A percentile compares a stretch with the other conserved stretches of the same genome.
Evolutionary conservation across 441 rosid genomes (phyloP).

Genomic region (Pelargonium myrrhifolium): DNA sequence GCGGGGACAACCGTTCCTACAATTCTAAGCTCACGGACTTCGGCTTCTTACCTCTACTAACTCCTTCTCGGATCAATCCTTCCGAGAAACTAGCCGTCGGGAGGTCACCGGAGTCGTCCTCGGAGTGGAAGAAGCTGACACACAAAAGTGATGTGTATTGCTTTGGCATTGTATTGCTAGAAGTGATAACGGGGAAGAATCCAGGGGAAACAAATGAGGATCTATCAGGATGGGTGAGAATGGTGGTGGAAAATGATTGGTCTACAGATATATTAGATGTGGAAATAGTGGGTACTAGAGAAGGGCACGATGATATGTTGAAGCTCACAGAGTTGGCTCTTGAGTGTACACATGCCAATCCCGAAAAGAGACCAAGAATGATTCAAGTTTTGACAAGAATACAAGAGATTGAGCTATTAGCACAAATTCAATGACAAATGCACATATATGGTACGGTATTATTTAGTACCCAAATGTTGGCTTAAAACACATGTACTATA

Average conservation of each 20-base stretch:
- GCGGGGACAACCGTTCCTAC: slow-evolving; percentile 18
- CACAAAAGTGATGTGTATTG: slow-evolving; percentile 49
- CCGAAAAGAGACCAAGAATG: slow-evolving; percentile 43
- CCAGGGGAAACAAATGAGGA: slow-evolving; percentile 26
- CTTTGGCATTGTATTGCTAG: slow-evolving; percentile 50
- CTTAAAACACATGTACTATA: too few relatives aligned
- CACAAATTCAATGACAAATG: not conserved
- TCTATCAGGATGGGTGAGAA: slow-evolving; percentile 45
- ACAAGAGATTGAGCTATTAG: slow-evolving; percentile 28
- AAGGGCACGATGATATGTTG: slow-evolving; percentile 44
- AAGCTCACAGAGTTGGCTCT: slow-evolving; percentile 44
- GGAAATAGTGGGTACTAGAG: slow-evolving; percentile 37
- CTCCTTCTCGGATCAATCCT: slow-evolving; percentile 19
- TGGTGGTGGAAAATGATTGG: slow-evolving; percentile 42
- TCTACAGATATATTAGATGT: slow-evolving; percentile 46
- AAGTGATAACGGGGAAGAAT: slow-evolving; percentile 44
- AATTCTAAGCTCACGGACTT: slow-evolving; percentile 38
- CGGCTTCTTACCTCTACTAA: slow-evolving; percentile 47
- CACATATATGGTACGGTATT: too few relatives aligned
- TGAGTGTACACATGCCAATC: slow-evolving; percentile 34
- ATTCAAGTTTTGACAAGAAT: slow-evolving; percentile 32
- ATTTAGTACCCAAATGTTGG: too few relatives aligned
- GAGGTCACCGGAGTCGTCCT: slow-evolving; percentile 45
- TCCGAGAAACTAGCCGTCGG: slow-evolving; percentile 28
- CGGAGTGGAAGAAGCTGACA: slow-evolving; percentile 37